These are phyloP conservation scores for Strobilomyces confusus DNA, from an alignment of 768 basidiomycete genomes.

Conservation along the genomic window DNA sequence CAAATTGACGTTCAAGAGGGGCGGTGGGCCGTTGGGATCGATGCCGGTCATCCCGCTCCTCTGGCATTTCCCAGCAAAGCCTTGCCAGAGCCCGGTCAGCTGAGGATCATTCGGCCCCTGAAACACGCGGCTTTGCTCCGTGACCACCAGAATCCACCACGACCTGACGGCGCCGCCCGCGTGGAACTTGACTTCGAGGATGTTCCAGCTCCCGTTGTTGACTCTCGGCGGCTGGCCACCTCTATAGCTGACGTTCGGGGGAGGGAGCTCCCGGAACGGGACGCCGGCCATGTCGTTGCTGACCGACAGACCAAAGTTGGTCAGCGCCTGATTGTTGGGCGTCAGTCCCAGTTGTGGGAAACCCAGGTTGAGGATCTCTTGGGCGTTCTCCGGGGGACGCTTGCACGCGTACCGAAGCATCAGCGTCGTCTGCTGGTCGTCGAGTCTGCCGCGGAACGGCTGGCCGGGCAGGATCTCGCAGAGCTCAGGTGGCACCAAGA, in stretches of 20 bases:
- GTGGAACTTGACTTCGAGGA: constrained; percentile 67
- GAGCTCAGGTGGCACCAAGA: constrained; percentile 62
- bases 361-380: constrained; percentile 54
- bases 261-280: constrained; percentile 59
- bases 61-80: constrained; percentile 53
- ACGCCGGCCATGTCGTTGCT: constrained; percentile 55
- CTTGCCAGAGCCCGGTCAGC: constrained; percentile 42
- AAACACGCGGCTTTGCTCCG: constrained; percentile 43
- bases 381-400: constrained; percentile 55
- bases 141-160: constrained; percentile 68
- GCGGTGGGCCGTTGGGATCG: constrained; percentile 33
- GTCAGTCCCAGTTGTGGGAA: constrained; percentile 52
- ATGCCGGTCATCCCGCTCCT: constrained; percentile 67
- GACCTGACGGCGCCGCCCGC: constrained; percentile 43
- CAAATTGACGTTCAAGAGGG: constrained; percentile 31
- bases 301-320: constrained; percentile 59
- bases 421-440: constrained; percentile 54
- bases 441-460: constrained; percentile 58
- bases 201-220: constrained; percentile 71
- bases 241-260: constrained; percentile 57
- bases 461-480: constrained; percentile 61
- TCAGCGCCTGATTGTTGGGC: constrained; percentile 35
- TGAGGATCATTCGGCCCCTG: constrained; percentile 28
- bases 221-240: constrained; percentile 40
- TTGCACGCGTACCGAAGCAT: constrained; percentile 74